These are phyloP conservation scores for Alternaria gaisen DNA, from an alignment of 2,329 filamentous ascomycete genomes.

Conservation along the genomic window DNA sequence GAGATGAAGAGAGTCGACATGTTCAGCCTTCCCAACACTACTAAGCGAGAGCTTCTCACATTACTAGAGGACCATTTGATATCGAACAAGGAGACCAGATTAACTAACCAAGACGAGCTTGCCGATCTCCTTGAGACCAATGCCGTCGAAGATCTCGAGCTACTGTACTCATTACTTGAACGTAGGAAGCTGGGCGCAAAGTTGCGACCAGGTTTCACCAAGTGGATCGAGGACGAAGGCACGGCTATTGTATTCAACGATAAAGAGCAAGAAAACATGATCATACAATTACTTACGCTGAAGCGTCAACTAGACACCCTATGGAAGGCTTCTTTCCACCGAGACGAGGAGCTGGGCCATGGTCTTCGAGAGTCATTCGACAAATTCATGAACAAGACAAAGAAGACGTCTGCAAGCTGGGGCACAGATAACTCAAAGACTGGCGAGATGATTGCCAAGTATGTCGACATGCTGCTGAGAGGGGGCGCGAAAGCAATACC, in stretches of 20 bases:
- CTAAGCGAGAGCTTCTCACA: constrained; percentile 77
- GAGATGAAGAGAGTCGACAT: constrained; percentile 81
- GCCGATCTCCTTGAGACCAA: constrained; percentile 76
- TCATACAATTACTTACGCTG: constrained; percentile 80
- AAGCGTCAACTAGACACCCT: constrained; percentile 81
- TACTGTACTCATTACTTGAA: constrained; percentile 79
- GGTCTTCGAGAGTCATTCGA: constrained; percentile 86
- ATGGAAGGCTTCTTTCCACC: constrained; percentile 78
- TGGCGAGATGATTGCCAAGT: constrained; percentile 98
- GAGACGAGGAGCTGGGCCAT: constrained; percentile 79
- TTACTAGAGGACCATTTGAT: constrained; percentile 78
- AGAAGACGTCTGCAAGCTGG: constrained; percentile 75
- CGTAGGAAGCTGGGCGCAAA: constrained; percentile 74
- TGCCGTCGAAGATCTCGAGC: constrained; percentile 74
- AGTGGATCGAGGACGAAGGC: constrained; percentile 80
- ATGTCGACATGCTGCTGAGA: constrained; percentile 87
- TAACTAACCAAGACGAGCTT: constrained; percentile 71
- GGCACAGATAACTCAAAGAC: constrained; percentile 89
- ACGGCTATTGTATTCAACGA: constrained; percentile 81
- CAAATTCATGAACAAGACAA: constrained; percentile 88
- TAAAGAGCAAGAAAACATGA: constrained; percentile 82
- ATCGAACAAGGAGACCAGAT: constrained; percentile 65
- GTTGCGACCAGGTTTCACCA: constrained; percentile 76
- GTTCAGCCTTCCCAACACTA: constrained; percentile 84
- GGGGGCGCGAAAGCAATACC: constrained; percentile 87